Evolutionary conservation across 31 red algal species (phyloP).

Genomic region (Asparagopsis taxiformis): DNA sequence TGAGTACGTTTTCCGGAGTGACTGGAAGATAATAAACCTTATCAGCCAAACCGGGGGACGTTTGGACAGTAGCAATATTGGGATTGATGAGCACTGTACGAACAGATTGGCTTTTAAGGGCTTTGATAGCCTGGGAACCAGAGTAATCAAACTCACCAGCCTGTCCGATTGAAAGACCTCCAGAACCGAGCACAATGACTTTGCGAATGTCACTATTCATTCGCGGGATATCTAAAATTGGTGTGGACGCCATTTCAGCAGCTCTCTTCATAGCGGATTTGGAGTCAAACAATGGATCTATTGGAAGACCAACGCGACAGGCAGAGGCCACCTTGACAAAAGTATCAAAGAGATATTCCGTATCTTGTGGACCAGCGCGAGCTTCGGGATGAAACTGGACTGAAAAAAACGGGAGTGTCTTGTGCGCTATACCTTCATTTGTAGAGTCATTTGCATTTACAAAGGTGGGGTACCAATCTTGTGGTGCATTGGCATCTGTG

Average conservation of each 20-base stretch:
- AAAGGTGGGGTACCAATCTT: slow-evolving; percentile 80
- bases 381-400: slow-evolving; percentile 99
- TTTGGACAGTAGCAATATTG: slow-evolving; percentile 98
- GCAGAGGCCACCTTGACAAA: slow-evolving; percentile 57
- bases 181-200: slow-evolving; percentile 93
- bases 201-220: slow-evolving; percentile 47
- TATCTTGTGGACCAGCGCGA: slow-evolving; percentile 89
- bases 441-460: slow-evolving; percentile 94
- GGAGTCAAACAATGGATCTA: slow-evolving; percentile 25
- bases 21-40: slow-evolving; percentile 97
- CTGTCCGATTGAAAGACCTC: slow-evolving; percentile 94
- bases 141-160: slow-evolving; percentile 99
- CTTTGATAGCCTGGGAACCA: slow-evolving; percentile 94
- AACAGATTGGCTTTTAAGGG: slow-evolving; percentile 75
- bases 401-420: slow-evolving; percentile 84
- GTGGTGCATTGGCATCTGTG: slow-evolving; percentile 13
- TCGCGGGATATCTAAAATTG: neutral
- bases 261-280: slow-evolving; percentile 19
- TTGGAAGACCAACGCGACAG: slow-evolving; percentile 5
- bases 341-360: slow-evolving; percentile 91
- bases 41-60: slow-evolving; percentile 88
- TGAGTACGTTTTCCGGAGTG: slow-evolving; percentile 88
- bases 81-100: slow-evolving; percentile 97
- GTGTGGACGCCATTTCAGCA: neutral
- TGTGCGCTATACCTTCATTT: slow-evolving; percentile 94